Conservation (phyloP, 139 green algal species). For the Micractinium conductrix region DNA sequence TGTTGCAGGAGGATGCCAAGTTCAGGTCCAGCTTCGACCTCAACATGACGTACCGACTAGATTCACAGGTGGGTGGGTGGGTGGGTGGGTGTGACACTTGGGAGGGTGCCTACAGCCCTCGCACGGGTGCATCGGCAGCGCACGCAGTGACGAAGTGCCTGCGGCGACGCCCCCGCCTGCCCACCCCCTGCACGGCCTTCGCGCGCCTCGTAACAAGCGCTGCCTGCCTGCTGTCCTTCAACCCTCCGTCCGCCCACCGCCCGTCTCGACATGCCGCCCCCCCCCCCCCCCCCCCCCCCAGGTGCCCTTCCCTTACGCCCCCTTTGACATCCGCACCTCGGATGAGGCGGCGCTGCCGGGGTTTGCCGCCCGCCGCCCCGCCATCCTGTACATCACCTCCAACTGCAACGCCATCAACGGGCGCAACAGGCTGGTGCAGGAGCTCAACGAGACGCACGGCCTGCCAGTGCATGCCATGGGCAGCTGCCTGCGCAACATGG, state of each 20-base stretch:
- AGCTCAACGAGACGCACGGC: neutral
- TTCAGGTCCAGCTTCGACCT: neutral
- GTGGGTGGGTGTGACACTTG: no score
- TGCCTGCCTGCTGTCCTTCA: neutral
- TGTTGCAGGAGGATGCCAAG: neutral
- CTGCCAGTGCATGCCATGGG: neutral
- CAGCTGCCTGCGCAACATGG: neutral
- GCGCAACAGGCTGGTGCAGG: neutral
- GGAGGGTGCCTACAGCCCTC: no score
- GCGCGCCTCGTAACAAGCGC: neutral
- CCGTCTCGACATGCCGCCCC: no score
- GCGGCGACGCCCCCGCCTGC: no score
- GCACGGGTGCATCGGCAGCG: no score
- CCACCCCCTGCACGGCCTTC: no score
- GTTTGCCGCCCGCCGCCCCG: neutral
- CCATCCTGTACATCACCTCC: neutral
- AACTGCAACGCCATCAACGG: neutral
- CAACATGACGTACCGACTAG: slow-evolving; percentile 2
- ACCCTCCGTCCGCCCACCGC: no score
- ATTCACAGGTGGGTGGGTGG: no score
- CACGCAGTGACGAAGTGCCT: neutral
- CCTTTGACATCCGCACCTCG: slow-evolving; percentile 2
- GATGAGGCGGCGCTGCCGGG: neutral
- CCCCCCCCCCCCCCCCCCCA: no score
- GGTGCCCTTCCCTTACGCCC: neutral